These are phyloP conservation scores for Botrytis pseudocinerea DNA, from an alignment of 2,329 filamentous ascomycete genomes.

Conservation along the genomic window DNA sequence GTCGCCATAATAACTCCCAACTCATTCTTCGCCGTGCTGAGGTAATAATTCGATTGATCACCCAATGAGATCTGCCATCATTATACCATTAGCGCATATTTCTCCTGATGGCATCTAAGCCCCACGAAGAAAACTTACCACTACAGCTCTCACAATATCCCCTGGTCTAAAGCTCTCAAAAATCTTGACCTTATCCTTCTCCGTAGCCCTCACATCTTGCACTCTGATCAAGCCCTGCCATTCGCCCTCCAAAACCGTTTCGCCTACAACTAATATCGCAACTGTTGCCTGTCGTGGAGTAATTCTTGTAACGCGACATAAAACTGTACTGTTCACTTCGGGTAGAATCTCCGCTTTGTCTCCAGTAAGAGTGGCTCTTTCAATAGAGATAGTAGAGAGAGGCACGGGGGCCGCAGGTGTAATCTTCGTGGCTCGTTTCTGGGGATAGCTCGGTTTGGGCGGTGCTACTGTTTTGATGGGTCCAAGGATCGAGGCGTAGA, in stretches of 20 bases:
- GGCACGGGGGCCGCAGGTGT: constrained; percentile 47
- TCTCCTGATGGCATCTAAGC: not conserved
- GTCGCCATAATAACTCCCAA: constrained; percentile 91
- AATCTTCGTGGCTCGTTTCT: constrained; percentile 61
- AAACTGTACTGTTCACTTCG: constrained; percentile 74
- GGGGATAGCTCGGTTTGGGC: constrained; percentile 46
- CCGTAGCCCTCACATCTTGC: constrained; percentile 91
- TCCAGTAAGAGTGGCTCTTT: constrained; percentile 35
- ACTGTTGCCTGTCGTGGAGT: constrained; percentile 82
- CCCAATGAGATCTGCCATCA: constrained; percentile 73
- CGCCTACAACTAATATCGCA: constrained; percentile 79
- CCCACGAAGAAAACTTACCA: constrained; percentile 51
- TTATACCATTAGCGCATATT: not conserved
- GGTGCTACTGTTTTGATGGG: constrained; percentile 57
- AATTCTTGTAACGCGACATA: constrained; percentile 83
- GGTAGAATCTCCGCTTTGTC: constrained; percentile 72
- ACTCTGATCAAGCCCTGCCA: constrained; percentile 83
- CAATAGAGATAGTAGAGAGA: constrained; percentile 58
- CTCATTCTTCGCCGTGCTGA: constrained; percentile 89
- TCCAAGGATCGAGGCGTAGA: constrained; percentile 83
- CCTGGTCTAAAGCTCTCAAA: constrained; percentile 90
- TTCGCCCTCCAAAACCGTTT: constrained; percentile 70
- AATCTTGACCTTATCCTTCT: constrained; percentile 92
- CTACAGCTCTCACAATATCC: constrained; percentile 83
- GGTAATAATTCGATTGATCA: constrained; percentile 92